Conservation (phyloP, 352 stramenopile species). For the Phytophthora fragariaefolia region DNA sequence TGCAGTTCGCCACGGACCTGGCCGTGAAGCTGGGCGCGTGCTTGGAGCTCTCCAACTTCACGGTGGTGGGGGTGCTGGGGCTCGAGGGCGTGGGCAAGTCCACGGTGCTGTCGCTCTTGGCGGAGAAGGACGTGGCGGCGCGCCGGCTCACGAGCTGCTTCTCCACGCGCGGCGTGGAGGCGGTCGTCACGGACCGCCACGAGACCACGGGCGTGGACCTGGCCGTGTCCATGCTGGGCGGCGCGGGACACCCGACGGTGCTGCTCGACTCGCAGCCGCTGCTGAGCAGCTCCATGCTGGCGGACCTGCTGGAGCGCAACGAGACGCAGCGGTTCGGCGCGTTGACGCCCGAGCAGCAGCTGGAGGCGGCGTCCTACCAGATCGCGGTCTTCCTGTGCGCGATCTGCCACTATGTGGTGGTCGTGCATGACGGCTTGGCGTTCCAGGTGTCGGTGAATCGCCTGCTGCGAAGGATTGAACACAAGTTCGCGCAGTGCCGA, state of each 20-base stretch:
- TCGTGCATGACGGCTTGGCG: slow-evolving; percentile 61
- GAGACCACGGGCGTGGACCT: slow-evolving; percentile 72
- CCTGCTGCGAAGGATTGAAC: slow-evolving; percentile 58
- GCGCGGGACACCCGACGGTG: slow-evolving; percentile 42
- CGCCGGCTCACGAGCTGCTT: slow-evolving; percentile 37
- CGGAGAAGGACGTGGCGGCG: slow-evolving; percentile 13
- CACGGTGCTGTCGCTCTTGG: slow-evolving; percentile 68
- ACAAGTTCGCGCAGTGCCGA: slow-evolving; percentile 61
- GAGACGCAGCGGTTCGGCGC: slow-evolving; percentile 61
- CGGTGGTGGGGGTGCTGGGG: slow-evolving; percentile 69
- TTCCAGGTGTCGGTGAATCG: slow-evolving; percentile 42
- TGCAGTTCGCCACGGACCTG: slow-evolving; percentile 74
- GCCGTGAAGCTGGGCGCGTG: slow-evolving; percentile 56
- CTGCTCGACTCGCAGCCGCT: slow-evolving; percentile 76
- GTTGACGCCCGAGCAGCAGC: slow-evolving; percentile 67
- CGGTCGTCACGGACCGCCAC: slow-evolving; percentile 37
- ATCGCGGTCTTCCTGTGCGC: slow-evolving; percentile 71
- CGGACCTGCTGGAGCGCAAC: slow-evolving; percentile 52
- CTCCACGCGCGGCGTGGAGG: slow-evolving; percentile 45
- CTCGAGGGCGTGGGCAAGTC: slow-evolving; percentile 80
- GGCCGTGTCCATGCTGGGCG: slow-evolving; percentile 42
- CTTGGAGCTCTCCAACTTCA: slow-evolving; percentile 73
- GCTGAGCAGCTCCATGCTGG: slow-evolving; percentile 65
- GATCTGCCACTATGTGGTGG: slow-evolving; percentile 80
- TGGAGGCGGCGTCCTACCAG: slow-evolving; percentile 67